Base-by-base conservation (phyloP, 1,284 basidiomycete species). In the Caloboletus firmus region DNA sequence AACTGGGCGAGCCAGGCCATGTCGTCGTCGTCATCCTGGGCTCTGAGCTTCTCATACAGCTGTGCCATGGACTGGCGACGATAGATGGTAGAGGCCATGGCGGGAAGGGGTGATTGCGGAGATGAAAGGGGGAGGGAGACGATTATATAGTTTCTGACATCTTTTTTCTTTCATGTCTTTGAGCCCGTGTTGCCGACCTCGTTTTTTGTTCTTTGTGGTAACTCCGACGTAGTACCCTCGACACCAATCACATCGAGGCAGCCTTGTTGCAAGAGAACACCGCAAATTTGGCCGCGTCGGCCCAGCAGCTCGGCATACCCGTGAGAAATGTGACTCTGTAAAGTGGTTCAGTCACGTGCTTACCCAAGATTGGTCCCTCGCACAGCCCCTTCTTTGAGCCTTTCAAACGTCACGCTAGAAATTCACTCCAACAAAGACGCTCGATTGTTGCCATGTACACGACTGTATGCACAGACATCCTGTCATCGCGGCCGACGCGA, bases 401-500 rank as follows among this genome's bases (percentile, higher is more conserved):
- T 59, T n/a, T n/a, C 34, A 59, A 48, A 44, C 37, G 50, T 49
- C 63, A 64, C 22, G 45, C 58, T 37, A 42, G 24, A 34, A 41
- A n/a, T 37, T 61, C 43, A 57, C 39, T 45, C 48, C 45, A 50
- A 52, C 45, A 58, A 49, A 35, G 42, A 45, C 18, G 34, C 30
- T 63, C 40, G 39, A 66, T 57, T 57, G 31, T 41, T 56, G 46
- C n/a, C n/a, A n/a, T 57, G 42, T 61, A 61, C 56, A 56, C 55
- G 47, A 57, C 51, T 37, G 42, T 48, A 58, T 39, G 40, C 42
- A 39, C 35, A 57, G 28, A 43, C 26, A 36, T 44, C 44, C n/a
- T 31, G 56, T 57, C 62, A 68, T 56, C 62, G 60, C 30, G 60
- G 55, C 64, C 85, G 73, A 60, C 85, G 77, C 45, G 84, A 89